Conservation (phyloP, 805 yeast genomes). For the Metschnikowia proteae region DNA sequence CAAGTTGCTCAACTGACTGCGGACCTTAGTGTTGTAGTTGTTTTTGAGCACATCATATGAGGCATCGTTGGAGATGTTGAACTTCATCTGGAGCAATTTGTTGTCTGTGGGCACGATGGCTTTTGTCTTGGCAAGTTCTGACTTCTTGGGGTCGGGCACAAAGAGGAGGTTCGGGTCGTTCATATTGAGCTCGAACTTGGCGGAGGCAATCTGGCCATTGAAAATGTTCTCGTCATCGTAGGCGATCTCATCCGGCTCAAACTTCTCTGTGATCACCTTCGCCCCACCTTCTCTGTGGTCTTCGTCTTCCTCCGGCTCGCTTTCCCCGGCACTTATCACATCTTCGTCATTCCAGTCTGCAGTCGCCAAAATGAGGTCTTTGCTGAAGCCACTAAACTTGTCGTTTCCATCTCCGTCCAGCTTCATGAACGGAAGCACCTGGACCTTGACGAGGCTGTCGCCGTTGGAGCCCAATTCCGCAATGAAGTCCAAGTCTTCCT, state of each 20-base stretch:
- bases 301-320: constrained; percentile 8
- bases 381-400: constrained; percentile 41
- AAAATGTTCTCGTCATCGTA: constrained; percentile 71
- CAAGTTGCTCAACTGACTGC: constrained; percentile 88
- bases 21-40: constrained; percentile 85
- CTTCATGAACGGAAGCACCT: constrained; percentile 30
- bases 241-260: constrained; percentile 30
- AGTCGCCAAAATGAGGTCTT: constrained; percentile 60
- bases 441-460: constrained; percentile 15
- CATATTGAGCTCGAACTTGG: constrained; percentile 62
- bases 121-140: constrained; percentile 19
- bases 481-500: constrained; percentile 30
- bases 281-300: neutral
- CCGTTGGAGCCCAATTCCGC: constrained; percentile 23
- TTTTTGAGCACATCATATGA: constrained; percentile 79
- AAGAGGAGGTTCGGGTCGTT: constrained; percentile 82
- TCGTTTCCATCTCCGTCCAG: constrained; percentile 35
- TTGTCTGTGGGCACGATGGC: constrained; percentile 53
- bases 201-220: constrained; percentile 53
- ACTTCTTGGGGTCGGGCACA: constrained; percentile 38
- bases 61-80: constrained; percentile 84
- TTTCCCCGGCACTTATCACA: constrained; percentile 49
- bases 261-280: constrained; percentile 4
- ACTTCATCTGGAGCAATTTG: constrained; percentile 52
- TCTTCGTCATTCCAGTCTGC: constrained; percentile 76